phyloP scores from a whole-genome alignment of 495 filamentous ascomycete species.

The Trichocladium uniseriatum region DNA sequence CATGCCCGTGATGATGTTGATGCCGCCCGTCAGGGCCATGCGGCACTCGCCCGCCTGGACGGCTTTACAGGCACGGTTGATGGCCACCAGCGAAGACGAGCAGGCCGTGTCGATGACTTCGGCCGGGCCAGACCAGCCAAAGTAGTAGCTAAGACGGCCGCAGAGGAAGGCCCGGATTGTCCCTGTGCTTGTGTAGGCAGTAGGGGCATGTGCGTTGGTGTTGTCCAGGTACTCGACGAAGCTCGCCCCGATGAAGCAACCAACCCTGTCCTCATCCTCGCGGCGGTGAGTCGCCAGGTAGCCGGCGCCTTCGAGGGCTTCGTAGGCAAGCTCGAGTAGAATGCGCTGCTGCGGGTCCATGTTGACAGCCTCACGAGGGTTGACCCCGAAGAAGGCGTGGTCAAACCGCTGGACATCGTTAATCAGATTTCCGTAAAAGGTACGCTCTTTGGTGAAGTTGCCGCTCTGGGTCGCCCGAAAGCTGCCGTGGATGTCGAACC shows the following conservation, averaged over 20 bases:
- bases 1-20: slow-evolving; percentile 41
- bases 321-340: slow-evolving; percentile 40
- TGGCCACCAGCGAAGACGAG: slow-evolving; percentile 41
- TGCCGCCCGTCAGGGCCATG: slow-evolving; percentile 40
- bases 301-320: slow-evolving; percentile 45
- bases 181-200: slow-evolving; percentile 25
- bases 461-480: slow-evolving; percentile 52
- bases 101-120: slow-evolving; percentile 44
- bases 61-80: slow-evolving; percentile 42
- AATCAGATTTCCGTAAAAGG: slow-evolving; percentile 27
- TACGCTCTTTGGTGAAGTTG: slow-evolving; percentile 46
- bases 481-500: slow-evolving; percentile 51
- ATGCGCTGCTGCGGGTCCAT: slow-evolving; percentile 48
- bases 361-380: slow-evolving; percentile 35
- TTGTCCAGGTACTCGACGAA: slow-evolving; percentile 28
- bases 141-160: slow-evolving; percentile 42
- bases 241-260: slow-evolving; percentile 49
- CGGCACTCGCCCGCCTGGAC: slow-evolving; percentile 30
- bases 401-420: slow-evolving; percentile 31
- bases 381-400: slow-evolving; percentile 45
- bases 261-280: slow-evolving; percentile 3
- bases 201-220: slow-evolving; percentile 19
- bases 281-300: slow-evolving; percentile 33
- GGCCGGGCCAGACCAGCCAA: slow-evolving; percentile 34
- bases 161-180: slow-evolving; percentile 25